These are phyloP conservation scores for Solanum chmielewskii DNA, from an alignment of 257 asterid species.

Conservation along the genomic window DNA sequence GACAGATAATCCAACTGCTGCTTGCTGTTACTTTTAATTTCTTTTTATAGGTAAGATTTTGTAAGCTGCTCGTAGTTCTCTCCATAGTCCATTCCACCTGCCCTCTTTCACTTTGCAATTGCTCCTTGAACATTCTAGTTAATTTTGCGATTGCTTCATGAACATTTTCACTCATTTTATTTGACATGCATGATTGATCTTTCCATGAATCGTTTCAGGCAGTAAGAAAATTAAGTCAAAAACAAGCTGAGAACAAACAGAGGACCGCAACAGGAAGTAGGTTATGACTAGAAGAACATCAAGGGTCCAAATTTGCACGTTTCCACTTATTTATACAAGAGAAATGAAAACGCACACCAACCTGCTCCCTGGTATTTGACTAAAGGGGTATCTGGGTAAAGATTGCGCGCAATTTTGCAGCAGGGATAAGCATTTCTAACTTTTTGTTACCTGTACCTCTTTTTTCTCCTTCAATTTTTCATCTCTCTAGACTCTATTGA, in stretches of 20 bases:
- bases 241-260: neutral
- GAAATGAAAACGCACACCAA: neutral
- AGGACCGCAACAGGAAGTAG: neutral
- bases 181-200: neutral
- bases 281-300: neutral
- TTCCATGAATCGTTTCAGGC: neutral
- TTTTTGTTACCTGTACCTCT: neutral
- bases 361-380: neutral
- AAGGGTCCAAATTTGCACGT: neutral
- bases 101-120: neutral
- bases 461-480: neutral
- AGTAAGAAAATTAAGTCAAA: neutral
- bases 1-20: neutral
- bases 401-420: neutral
- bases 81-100: neutral
- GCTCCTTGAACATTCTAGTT: neutral
- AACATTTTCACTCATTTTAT: neutral
- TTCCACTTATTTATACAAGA: neutral
- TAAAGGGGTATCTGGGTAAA: neutral
- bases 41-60: neutral
- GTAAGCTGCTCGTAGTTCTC: neutral
- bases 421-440: neutral
- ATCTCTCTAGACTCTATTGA: neutral
- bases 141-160: neutral
- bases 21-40: neutral